These are phyloP conservation scores for Hibiscus mutabilis DNA, from an alignment of 345 rosid species.

Conservation along the genomic window DNA sequence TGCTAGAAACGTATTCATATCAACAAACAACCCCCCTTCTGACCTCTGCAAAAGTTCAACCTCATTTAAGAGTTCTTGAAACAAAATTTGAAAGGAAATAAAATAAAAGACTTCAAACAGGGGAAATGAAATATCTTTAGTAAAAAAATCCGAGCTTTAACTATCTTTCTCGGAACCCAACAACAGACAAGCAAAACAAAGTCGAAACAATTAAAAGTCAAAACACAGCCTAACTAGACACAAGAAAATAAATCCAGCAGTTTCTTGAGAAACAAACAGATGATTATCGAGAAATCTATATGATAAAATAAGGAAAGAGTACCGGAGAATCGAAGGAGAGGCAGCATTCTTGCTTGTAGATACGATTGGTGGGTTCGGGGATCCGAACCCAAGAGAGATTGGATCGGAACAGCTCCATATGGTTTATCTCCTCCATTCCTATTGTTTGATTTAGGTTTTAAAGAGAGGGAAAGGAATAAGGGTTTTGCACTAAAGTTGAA, in stretches of 20 bases:
- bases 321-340: slow-evolving; percentile 92
- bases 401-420: slow-evolving; percentile 90
- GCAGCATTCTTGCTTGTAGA: slow-evolving; percentile 97
- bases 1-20: slow-evolving; percentile 85
- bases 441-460: neutral
- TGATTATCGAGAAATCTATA: neutral
- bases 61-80: neutral
- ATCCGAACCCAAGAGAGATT: slow-evolving; percentile 93
- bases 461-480: neutral
- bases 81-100: neutral
- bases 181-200: neutral
- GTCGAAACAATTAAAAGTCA: neutral
- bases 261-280: slow-evolving; percentile 16
- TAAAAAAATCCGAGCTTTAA: neutral
- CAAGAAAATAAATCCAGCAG: neutral
- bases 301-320: slow-evolving; percentile 1
- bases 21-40: slow-evolving; percentile 85
- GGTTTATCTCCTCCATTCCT: slow-evolving; percentile 24
- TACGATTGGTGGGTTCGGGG: slow-evolving; percentile 95
- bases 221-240: neutral
- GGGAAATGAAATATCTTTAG: neutral
- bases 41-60: slow-evolving; percentile 50
- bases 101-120: too few species aligned
- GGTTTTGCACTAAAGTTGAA: slow-evolving; percentile 13
- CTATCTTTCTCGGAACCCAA: neutral